Percentiles rank a stretch among this genome's conserved stretches.
Conservation (phyloP, 2,329 filamentous ascomycete species). For the Aspergillus vadensis region DNA sequence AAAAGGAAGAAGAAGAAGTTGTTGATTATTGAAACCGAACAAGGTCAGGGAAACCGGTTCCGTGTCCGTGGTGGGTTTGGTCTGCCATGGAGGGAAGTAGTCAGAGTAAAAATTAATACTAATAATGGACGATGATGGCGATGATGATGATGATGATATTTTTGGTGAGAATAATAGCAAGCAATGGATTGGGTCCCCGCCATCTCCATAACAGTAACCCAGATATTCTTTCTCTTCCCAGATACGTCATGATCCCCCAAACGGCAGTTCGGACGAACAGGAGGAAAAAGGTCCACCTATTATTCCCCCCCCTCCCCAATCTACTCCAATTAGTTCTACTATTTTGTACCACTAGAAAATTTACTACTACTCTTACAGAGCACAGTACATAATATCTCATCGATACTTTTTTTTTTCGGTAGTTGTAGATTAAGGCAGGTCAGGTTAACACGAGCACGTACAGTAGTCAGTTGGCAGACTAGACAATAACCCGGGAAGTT, state of each 20-base stretch:
- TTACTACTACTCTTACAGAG: neutral
- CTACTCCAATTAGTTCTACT: neutral
- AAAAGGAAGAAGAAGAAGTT: neutral
- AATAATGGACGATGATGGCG: neutral
- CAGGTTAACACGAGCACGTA: neutral
- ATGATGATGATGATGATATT: neutral
- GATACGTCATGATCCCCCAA: neutral
- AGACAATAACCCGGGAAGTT: conserved; percentile 2
- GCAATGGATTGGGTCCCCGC: neutral
- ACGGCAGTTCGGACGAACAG: neutral
- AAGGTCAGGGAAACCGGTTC: conserved; percentile 4
- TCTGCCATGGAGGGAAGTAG: neutral
- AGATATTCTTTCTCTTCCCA: too few species aligned
- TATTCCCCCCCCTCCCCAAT: neutral
- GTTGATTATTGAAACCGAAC: neutral
- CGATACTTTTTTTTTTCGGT: neutral
- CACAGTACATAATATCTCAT: neutral
- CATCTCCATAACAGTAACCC: neutral
- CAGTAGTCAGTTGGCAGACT: neutral
- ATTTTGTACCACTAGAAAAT: neutral
- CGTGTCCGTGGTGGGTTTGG: neutral
- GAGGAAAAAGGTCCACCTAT: too few species aligned
- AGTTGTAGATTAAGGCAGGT: neutral
- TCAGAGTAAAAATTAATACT: too few species aligned
- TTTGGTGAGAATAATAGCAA: neutral